Conservation (phyloP, 371 early-diverging fungal species). For the Parasitella parasitica region DNA sequence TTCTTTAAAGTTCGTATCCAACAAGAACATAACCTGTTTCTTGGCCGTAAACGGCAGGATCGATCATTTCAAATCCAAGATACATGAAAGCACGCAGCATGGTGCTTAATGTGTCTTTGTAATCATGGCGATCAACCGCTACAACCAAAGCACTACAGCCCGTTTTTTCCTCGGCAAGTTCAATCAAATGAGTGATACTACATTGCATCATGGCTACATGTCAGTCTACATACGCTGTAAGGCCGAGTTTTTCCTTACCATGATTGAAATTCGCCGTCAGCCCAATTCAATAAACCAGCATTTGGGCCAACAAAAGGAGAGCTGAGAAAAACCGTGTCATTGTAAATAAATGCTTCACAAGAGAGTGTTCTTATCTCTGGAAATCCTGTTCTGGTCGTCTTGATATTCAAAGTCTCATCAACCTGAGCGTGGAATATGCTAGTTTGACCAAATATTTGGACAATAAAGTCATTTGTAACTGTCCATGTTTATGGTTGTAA, state of each 20-base stretch:
- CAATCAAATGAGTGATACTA: slow-evolving; percentile 49
- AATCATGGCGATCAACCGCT: slow-evolving; percentile 27
- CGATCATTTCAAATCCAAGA: slow-evolving; percentile 61
- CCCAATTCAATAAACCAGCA: slow-evolving; percentile 35
- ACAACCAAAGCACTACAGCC: slow-evolving; percentile 41
- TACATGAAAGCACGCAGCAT: slow-evolving; percentile 61
- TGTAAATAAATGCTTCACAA: slow-evolving; percentile 49
- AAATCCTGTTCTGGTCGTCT: slow-evolving; percentile 14
- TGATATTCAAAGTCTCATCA: slow-evolving; percentile 31
- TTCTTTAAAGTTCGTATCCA: slow-evolving; percentile 49
- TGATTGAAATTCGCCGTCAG: slow-evolving; percentile 45
- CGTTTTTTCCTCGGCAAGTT: slow-evolving; percentile 51
- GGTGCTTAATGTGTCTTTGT: slow-evolving; percentile 26
- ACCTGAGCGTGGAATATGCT: slow-evolving; percentile 23
- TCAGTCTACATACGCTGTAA: not conserved
- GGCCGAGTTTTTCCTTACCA: slow-evolving; percentile 18
- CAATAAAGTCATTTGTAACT: slow-evolving; percentile 32
- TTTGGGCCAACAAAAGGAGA: slow-evolving; percentile 30
- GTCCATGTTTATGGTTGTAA: too few species aligned
- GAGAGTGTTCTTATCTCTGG: slow-evolving; percentile 16
- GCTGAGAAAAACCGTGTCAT: slow-evolving; percentile 43
- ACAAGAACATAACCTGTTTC: slow-evolving; percentile 50
- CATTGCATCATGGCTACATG: not conserved
- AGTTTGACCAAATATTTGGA: slow-evolving; percentile 36
- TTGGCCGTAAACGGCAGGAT: slow-evolving; percentile 55